Conservation (phyloP, 805 yeast species). For the Nakazawaea wickerhamii region DNA sequence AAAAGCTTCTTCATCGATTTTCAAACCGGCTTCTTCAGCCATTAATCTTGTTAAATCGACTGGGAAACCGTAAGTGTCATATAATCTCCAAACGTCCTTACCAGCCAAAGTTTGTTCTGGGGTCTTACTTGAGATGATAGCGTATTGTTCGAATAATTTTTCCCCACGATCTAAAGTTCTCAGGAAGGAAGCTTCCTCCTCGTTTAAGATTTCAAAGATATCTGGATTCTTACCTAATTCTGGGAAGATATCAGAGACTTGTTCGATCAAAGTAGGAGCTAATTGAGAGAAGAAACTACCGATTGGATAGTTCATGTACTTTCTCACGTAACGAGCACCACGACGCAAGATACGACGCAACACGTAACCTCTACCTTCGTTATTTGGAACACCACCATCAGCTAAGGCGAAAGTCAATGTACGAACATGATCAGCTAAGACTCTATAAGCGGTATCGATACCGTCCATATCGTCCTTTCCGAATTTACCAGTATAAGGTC, state of each 20-base stretch:
- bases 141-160: slow-evolving; percentile 90
- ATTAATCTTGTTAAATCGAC: slow-evolving; percentile 94
- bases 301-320: slow-evolving; percentile 92
- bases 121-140: slow-evolving; percentile 70
- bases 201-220: slow-evolving; percentile 86
- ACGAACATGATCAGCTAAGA: slow-evolving; percentile 96
- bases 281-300: slow-evolving; percentile 90
- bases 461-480: slow-evolving; percentile 93
- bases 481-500: slow-evolving; percentile 87
- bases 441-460: slow-evolving; percentile 96
- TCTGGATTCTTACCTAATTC: slow-evolving; percentile 71
- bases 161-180: slow-evolving; percentile 98
- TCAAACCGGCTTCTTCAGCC: slow-evolving; percentile 97
- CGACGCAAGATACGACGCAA: slow-evolving; percentile 95
- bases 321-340: slow-evolving; percentile 95
- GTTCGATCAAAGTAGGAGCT: slow-evolving; percentile 89
- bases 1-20: slow-evolving; percentile 87
- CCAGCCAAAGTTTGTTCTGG: slow-evolving; percentile 79
- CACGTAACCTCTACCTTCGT: slow-evolving; percentile 98
- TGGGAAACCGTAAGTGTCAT: slow-evolving; percentile 98
- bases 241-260: slow-evolving; percentile 86
- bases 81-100: slow-evolving; percentile 95
- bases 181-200: slow-evolving; percentile 93
- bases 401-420: slow-evolving; percentile 93
- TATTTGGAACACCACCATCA: slow-evolving; percentile 99